Percentiles rank a stretch among this genome's conserved stretches.
phyloP scores from a whole-genome alignment of 140 eudicot genomes.

The Oenanthe javanica region DNA sequence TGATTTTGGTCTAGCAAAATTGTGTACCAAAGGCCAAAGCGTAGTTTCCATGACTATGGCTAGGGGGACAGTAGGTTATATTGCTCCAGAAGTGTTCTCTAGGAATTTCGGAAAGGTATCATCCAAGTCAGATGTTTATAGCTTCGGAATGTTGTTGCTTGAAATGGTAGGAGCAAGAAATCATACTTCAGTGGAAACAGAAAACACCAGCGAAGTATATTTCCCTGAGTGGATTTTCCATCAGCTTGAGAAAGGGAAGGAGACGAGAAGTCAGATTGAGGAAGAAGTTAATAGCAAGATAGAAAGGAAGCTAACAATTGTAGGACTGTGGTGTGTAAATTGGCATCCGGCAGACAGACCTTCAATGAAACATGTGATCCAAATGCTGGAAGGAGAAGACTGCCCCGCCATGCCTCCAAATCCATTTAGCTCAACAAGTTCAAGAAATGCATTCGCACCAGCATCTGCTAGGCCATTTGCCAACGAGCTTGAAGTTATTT shows the following conservation, averaged over 20 bases:
- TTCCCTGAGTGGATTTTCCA: slow-evolving; percentile 8
- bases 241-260: neutral
- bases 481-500: slow-evolving; percentile 11
- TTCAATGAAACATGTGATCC: slow-evolving; percentile 11
- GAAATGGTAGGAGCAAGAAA: slow-evolving; percentile 5
- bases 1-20: slow-evolving; percentile 11
- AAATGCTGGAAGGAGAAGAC: slow-evolving; percentile 9
- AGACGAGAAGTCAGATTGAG: neutral
- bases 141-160: slow-evolving; percentile 10
- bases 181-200: neutral
- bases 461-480: neutral
- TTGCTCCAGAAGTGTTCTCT: slow-evolving; percentile 4
- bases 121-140: slow-evolving; percentile 9
- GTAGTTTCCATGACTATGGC: slow-evolving; percentile 9
- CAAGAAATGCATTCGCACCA: neutral
- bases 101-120: slow-evolving; percentile 10
- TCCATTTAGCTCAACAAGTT: slow-evolving; percentile 9
- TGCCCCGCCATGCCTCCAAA: slow-evolving; percentile 1
- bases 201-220: neutral
- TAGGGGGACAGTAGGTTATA: slow-evolving; percentile 5
- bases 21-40: slow-evolving; percentile 1
- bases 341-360: slow-evolving; percentile 10
- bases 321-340: neutral
- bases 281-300: neutral
- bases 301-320: slow-evolving; percentile 4